Evolutionary conservation across 495 filamentous ascomycete genomes (phyloP), one percentile per base, ranked within the genome.

Genomic region (Trichoderma reesei): DNA sequence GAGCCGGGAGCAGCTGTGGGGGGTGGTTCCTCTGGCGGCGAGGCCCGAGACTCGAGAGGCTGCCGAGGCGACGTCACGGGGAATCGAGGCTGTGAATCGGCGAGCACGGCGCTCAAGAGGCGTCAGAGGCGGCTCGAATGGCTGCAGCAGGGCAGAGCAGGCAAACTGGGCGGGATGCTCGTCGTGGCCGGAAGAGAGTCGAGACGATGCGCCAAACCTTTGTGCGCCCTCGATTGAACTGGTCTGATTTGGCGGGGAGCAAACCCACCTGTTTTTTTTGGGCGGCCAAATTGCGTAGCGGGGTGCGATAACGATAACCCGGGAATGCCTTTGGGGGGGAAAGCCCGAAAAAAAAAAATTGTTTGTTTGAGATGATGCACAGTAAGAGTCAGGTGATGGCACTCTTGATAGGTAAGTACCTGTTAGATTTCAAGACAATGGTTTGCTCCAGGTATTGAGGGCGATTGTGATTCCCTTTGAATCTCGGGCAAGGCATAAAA

Each of bases 301-400:
- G 51, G 51, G 51, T 56, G 51, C 51, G 51, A 56, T 56, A 56
- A 56, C 51, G 51, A 56, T 56, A 56, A 56, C 51, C 51, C 51
- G 51, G 31, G 51, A 56, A 26, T 26, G 14, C 9, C 31, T 10
- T 11, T 20, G 51, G 20, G 6, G 34, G 10, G 51, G 8, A 11
- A 18, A 48, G 44, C 14, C 16, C 20, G 41, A 3, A 44, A 44
- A 44, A 16, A 44, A 44, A 44, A 39, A 39, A 39, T 39, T 4
- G n/a, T n/a, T n/a, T n/a, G n/a, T n/a, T n/a, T n/a, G n/a, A n/a
- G n/a, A n/a, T n/a, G n/a, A 10, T 39, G 37, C 37, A 39, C 5
- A 39, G 37, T 10, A 39, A 39, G 10, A 39, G 37, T 39, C 37
- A 39, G 37, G 37, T 39, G 37, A 39, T 39, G 37, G 10, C 37